A percentile compares a stretch with the other conserved stretches of the same genome.
Conservation (phyloP, 495 filamentous ascomycete genomes). For the Penicillium robsamsonii region DNA sequence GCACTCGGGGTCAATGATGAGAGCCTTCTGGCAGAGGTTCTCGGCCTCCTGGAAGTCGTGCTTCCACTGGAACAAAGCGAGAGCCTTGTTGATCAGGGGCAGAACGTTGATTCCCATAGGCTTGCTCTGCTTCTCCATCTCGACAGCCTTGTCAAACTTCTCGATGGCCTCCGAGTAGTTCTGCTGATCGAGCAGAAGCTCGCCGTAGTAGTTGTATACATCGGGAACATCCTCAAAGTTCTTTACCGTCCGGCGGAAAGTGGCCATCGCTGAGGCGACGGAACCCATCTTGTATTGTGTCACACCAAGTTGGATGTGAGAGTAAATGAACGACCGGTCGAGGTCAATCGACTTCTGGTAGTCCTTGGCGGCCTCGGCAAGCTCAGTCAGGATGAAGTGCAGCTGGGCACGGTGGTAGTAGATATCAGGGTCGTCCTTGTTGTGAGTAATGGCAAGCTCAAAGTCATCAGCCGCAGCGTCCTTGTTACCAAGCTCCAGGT, state of each 20-base stretch:
- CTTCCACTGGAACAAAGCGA: conserved; percentile 97
- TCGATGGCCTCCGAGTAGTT: conserved; percentile 94
- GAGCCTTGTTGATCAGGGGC: conserved; percentile 96
- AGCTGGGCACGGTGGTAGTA: conserved; percentile 99
- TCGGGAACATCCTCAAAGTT: conserved; percentile 95
- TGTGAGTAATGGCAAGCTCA: conserved; percentile 77
- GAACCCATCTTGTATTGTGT: conserved; percentile 99
- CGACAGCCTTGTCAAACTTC: conserved; percentile 96
- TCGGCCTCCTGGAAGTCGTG: conserved; percentile 93
- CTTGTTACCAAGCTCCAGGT: conserved; percentile 90
- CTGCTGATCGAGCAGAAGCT: conserved; percentile 95
- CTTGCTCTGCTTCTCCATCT: conserved; percentile 94
- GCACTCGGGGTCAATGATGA: conserved; percentile 98
- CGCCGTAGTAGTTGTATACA: conserved; percentile 99
- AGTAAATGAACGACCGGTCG: conserved; percentile 95
- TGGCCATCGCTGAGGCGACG: conserved; percentile 95
- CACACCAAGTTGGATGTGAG: conserved; percentile 98
- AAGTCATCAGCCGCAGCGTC: conserved; percentile 88
- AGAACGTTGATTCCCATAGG: conserved; percentile 95
- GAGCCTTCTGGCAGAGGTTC: conserved; percentile 92
- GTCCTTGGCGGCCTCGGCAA: conserved; percentile 90
- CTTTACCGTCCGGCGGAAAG: conserved; percentile 96
- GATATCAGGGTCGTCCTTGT: conserved; percentile 90
- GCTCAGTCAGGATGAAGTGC: conserved; percentile 95
- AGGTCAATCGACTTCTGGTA: conserved; percentile 99